phyloP scores from a whole-genome alignment of 768 basidiomycete genomes.

The Boletus reticuloceps region DNA sequence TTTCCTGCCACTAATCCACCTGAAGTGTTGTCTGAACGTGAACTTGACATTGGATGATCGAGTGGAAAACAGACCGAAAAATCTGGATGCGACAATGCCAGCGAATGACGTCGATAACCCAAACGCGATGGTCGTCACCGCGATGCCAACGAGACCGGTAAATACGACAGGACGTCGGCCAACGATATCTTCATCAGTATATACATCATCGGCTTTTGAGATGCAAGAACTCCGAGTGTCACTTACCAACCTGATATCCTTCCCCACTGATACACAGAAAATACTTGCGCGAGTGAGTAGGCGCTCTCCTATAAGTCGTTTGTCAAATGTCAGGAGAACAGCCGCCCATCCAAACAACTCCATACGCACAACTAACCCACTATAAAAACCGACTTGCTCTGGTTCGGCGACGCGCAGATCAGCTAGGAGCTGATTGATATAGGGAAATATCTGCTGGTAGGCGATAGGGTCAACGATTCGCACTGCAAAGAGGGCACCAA shows the following conservation, averaged over 20 bases:
- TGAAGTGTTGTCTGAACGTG: constrained; percentile 11
- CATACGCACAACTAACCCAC: constrained; percentile 54
- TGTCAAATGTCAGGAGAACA: no score
- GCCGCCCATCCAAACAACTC: constrained; percentile 9
- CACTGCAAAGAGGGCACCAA: constrained; percentile 39
- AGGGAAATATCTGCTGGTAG: constrained; percentile 62
- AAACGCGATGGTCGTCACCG: constrained; percentile 47
- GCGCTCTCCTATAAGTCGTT: constrained; percentile 48
- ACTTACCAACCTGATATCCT: constrained; percentile 47
- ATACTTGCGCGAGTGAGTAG: constrained; percentile 58
- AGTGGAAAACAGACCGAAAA: constrained; percentile 39
- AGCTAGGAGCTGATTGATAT: constrained; percentile 62
- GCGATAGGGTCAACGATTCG: constrained; percentile 58
- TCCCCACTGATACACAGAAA: constrained; percentile 64
- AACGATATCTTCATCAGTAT: constrained; percentile 42
- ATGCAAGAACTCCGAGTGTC: background rate
- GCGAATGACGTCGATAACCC: constrained; percentile 53
- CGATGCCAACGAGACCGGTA: constrained; percentile 48
- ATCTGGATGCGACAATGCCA: constrained; percentile 49
- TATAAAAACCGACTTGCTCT: constrained; percentile 62
- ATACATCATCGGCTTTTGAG: background rate
- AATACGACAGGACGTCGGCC: constrained; percentile 64
- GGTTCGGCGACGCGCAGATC: constrained; percentile 51
- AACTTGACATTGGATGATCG: background rate
- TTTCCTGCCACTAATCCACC: constrained; percentile 66